A percentile compares a stretch with the other conserved stretches of the same genome.
phyloP scores from a whole-genome alignment of 768 basidiomycete species.

The Polyporus arcularius region DNA sequence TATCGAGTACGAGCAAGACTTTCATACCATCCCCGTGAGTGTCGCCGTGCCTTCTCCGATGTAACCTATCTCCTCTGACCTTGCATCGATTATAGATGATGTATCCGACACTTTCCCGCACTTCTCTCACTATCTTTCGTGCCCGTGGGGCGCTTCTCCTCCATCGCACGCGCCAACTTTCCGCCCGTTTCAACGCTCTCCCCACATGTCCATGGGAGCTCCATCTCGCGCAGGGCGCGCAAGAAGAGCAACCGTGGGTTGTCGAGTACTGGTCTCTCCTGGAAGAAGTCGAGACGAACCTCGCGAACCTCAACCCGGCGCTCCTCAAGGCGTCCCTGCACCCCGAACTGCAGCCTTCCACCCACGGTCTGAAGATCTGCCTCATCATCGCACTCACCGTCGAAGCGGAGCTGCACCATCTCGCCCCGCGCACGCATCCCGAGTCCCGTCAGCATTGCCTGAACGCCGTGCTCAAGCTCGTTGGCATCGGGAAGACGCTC shows the following conservation, averaged over 20 bases:
- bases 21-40: background rate
- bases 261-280: background rate
- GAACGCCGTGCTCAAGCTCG: background rate
- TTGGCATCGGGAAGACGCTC: constrained; percentile 1
- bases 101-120: background rate
- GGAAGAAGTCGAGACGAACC: background rate
- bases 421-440: background rate
- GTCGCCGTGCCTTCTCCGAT: background rate
- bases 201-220: background rate
- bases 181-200: background rate
- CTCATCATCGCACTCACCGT: background rate
- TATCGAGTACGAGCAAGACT: background rate
- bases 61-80: background rate
- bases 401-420: background rate
- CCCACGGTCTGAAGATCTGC: background rate
- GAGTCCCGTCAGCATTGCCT: background rate
- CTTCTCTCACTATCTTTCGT: background rate
- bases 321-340: background rate
- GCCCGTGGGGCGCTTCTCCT: background rate
- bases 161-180: background rate
- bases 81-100: background rate
- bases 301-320: background rate
- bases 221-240: background rate
- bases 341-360: background rate
- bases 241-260: background rate